A percentile compares a stretch with the other conserved stretches of the same genome.
Conservation (phyloP, 2,329 filamentous ascomycete species). For the Cyphellophora europaea region DNA sequence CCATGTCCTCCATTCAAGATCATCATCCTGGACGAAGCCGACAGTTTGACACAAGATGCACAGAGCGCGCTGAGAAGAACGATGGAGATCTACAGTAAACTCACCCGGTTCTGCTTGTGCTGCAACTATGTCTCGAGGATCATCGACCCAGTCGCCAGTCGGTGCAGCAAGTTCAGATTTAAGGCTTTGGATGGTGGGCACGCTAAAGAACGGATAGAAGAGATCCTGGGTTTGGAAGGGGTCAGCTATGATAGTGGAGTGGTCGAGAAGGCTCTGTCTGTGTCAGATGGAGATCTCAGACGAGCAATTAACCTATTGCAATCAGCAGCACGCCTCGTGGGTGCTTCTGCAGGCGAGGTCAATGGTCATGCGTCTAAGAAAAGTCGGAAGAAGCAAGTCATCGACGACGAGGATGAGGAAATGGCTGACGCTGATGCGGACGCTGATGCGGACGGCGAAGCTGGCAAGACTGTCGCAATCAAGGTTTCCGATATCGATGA, state of each 20-base stretch:
- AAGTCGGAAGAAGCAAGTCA: conserved; percentile 31
- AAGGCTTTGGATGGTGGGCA: conserved; percentile 87
- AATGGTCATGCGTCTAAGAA: conserved; percentile 33
- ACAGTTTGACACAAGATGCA: conserved; percentile 98
- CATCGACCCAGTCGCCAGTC: conserved; percentile 86
- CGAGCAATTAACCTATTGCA: conserved; percentile 96
- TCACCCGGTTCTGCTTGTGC: conserved; percentile 93
- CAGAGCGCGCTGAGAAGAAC: conserved; percentile 86
- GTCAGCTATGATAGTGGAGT: conserved; percentile 70
- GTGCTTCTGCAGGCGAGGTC: conserved; percentile 40
- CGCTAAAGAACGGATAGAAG: conserved; percentile 65
- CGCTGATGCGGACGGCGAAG: conserved; percentile 30
- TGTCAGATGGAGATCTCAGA: conserved; percentile 86
- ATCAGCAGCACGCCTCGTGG: conserved; percentile 81
- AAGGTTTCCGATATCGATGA: conserved; percentile 80
- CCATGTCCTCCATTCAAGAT: conserved; percentile 98
- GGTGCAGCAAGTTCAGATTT: conserved; percentile 95
- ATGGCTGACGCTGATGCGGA: conserved; percentile 46
- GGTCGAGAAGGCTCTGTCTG: conserved; percentile 72
- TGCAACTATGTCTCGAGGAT: conserved; percentile 99
- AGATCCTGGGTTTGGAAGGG: conserved; percentile 73
- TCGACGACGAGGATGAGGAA: conserved; percentile 48
- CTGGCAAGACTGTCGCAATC: no score
- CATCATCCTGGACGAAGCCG: conserved; percentile 89
- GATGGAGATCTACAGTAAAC: conserved; percentile 96